A percentile compares a stretch with the other conserved stretches of the same genome.
Evolutionary conservation across 2,329 filamentous ascomycete genomes (phyloP).

Genomic region (Fusarium sp.): DNA sequence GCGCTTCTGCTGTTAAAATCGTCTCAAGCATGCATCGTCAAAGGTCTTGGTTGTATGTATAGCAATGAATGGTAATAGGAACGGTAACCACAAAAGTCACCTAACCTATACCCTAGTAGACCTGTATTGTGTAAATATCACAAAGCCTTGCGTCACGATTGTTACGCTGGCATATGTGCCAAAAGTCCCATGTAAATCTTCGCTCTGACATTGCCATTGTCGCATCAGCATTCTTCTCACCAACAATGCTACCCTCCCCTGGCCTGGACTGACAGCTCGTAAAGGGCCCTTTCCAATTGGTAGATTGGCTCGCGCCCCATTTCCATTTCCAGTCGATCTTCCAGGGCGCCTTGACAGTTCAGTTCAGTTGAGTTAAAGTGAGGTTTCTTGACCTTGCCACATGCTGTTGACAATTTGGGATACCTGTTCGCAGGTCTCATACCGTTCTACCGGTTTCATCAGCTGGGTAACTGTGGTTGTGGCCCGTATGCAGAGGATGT

Average conservation of each 20-base stretch:
- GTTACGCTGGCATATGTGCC: constrained; percentile 5
- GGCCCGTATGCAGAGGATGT: constrained; percentile 10
- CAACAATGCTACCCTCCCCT: constrained; percentile 5
- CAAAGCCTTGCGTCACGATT: background rate
- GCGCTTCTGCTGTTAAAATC: background rate
- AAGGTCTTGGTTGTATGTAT: background rate
- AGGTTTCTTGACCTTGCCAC: constrained; percentile 12
- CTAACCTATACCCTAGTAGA: background rate
- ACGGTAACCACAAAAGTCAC: background rate
- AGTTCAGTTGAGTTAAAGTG: background rate
- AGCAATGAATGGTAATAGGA: background rate
- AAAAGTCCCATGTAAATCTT: background rate
- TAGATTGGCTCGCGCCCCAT: background rate
- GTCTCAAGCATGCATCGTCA: background rate
- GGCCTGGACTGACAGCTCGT: constrained; percentile 7
- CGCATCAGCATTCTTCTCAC: constrained; percentile 5
- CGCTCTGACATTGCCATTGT: constrained; percentile 1
- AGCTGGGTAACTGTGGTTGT: constrained; percentile 14
- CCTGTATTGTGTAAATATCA: background rate
- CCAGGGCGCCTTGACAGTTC: constrained; percentile 11
- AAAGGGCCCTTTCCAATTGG: constrained; percentile 10
- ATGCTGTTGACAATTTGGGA: constrained; percentile 18
- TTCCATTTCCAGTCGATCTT: background rate
- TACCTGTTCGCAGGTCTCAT: constrained; percentile 31
- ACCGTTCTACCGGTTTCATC: constrained; percentile 22